Evolutionary conservation across 306 rosid genomes (phyloP), one percentile per base, ranked within the genome.

Genomic region (Cyclanthera cordifolia): DNA sequence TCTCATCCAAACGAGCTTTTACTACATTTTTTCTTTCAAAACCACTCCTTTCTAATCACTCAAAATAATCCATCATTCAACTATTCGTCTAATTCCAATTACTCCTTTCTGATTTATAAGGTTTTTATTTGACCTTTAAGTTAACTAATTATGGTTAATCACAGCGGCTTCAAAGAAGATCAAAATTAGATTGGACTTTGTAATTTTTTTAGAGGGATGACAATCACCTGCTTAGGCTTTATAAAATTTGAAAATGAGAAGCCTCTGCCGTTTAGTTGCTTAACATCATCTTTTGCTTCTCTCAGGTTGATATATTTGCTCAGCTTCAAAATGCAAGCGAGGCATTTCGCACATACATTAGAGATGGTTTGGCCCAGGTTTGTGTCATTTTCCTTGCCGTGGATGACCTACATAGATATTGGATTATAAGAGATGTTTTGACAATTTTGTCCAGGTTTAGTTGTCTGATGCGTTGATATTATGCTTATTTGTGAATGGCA

Each of bases 311-410:
- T 82, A 94, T 94, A 77, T 94, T 94, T 79, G 51, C 94, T 77
- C 99, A 94, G 80, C 99, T 94, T 71, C 92, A 86, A 81, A 94
- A 94, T 81, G 99, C 99, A 14, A 94, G 99, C 15, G 99, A 90
- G 90, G 97, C 97, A 57, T 94, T 94, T 68, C 96, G 99, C 70
- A 90, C 97, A 2, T 94, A 94, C 77, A 94, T 94, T 61, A 83
- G 99, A 82, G 97, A 94, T 59, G 99, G 99, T 79, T 84, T 94
- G 74, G 76, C 95, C 28, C 99, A 94, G 99, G 99, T 93, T 47
- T 72, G 67, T 69, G 7, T 17, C 21, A 4, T 48, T 48, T 4
- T 50, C 58, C 11, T 30, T 69, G 19, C 32, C 3, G 6, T 13
- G n/a, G 30, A 48, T 52, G 30, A 39, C 52, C 52, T 23, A 39